Conservation (phyloP, 1,284 basidiomycete genomes). For the Puccinia polysora region DNA sequence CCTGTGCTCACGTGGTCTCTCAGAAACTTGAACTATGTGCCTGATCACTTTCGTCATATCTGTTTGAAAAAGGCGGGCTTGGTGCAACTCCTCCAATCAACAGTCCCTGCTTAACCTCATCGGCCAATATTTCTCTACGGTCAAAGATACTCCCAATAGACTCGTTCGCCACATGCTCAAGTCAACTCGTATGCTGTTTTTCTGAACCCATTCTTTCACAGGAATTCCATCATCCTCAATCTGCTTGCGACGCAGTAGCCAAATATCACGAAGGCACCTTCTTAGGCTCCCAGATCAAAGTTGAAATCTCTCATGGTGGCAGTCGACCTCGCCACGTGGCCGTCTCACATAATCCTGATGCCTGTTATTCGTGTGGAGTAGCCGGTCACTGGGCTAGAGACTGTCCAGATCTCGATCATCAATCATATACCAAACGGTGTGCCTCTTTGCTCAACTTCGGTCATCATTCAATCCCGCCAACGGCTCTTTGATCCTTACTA, state of each 20-base stretch:
- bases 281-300: constrained; percentile 80
- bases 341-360: constrained; percentile 61
- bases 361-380: constrained; percentile 75
- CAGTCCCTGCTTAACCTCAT: not conserved
- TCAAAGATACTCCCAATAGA: not conserved
- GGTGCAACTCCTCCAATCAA: not conserved
- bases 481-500: not conserved
- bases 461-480: not conserved
- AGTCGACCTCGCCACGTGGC: constrained; percentile 52
- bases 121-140: not conserved
- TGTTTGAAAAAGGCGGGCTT: too few relatives aligned
- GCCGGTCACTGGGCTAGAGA: constrained; percentile 79
- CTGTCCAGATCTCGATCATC: constrained; percentile 48
- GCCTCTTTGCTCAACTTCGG: constrained; percentile 27
- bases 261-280: constrained; percentile 79
- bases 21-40: not conserved
- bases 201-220: constrained; percentile 50
- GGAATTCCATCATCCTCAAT: constrained; percentile 73
- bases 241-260: constrained; percentile 73
- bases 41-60: not conserved
- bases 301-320: constrained; percentile 73
- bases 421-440: constrained; percentile 18
- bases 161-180: not conserved
- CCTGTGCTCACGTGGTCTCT: not conserved
- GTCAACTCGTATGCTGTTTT: constrained; percentile 1